Evolutionary conservation across 2,329 filamentous ascomycete genomes (phyloP), one percentile per base, ranked within the genome.

Genomic region (Hirsutella minnesotensis): DNA sequence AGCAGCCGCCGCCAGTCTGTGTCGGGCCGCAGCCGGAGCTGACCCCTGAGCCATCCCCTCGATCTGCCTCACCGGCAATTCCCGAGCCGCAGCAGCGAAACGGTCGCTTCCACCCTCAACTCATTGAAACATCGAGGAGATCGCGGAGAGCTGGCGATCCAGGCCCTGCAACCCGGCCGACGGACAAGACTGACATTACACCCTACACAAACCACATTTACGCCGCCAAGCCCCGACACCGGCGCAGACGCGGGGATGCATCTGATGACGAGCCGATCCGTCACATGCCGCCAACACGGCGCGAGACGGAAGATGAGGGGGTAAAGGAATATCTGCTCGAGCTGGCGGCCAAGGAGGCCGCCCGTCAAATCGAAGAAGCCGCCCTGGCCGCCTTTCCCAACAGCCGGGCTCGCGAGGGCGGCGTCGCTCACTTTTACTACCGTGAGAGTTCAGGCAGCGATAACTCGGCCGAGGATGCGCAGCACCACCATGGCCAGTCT

Each of bases 71-170:
- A 3, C 65, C 68, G 39, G 47, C 44, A 20, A 67, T 3, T 60
- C 64, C 36, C 62, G 65, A 52, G 53, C 60, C 50, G 61, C 65
- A 44, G 58, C 67, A 35, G 59, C 66, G 36, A 55, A 65, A 52
- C 22, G 68, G 72, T 48, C 65, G 66, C 46, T 94, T 94, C 59
- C 74, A 81, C 24, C 87, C 87, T 12, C 82, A 90, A 54, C 68
- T 94, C 43, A 81, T 94, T 47, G 86, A 90, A 61, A 89, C 85
- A 3, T 83, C 83, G 4, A 77, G 79, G 52, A 73, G 87, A 42
- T 79, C 79, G 29, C 77, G 83, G 48, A 79, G 79, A 53, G 74
- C 74, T 15, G 79, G 79, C 18, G 81, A 87, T 52, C 61, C 70
- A 1, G 72, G 70, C 5, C 78, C 79, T 18, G 75, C 79, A 24